These are phyloP conservation scores for Pueraria montana DNA, from an alignment of 306 rosid species.

Conservation along the genomic window DNA sequence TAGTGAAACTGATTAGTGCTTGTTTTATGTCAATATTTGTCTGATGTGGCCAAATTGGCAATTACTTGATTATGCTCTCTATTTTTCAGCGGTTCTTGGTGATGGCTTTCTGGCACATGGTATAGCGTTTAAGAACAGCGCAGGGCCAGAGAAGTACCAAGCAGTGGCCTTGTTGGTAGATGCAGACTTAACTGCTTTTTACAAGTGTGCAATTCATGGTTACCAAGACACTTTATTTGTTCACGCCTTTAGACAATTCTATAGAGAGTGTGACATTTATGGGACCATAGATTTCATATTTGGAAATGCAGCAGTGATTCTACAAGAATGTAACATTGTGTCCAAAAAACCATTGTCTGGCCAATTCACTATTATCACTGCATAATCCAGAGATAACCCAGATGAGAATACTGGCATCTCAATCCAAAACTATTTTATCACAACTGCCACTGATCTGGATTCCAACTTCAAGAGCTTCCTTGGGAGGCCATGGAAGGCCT, in stretches of 20 bases:
- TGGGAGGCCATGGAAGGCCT: slow-evolving; percentile 77
- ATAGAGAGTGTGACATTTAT: slow-evolving; percentile 75
- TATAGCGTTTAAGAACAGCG: slow-evolving; percentile 69
- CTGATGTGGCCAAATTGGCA: too few relatives aligned
- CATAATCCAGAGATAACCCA: slow-evolving; percentile 61
- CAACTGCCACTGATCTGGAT: slow-evolving; percentile 54
- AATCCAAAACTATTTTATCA: slow-evolving; percentile 68
- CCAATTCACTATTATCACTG: slow-evolving; percentile 71
- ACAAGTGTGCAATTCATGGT: slow-evolving; percentile 66
- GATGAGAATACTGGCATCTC: slow-evolving; percentile 79
- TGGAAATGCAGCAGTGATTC: slow-evolving; percentile 81
- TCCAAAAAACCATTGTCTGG: slow-evolving; percentile 66
- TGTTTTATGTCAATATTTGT: not conserved
- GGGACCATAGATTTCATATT: slow-evolving; percentile 85
- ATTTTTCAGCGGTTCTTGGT: slow-evolving; percentile 70
- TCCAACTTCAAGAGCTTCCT: slow-evolving; percentile 67
- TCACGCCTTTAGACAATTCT: slow-evolving; percentile 84
- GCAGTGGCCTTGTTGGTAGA: slow-evolving; percentile 77
- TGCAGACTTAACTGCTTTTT: slow-evolving; percentile 73
- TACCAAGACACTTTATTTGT: slow-evolving; percentile 75
- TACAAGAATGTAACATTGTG: slow-evolving; percentile 67
- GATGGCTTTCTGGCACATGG: slow-evolving; percentile 85
- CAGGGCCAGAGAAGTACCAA: slow-evolving; percentile 75
- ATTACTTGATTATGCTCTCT: not conserved
- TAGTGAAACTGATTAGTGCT: not conserved